Evolutionary conservation across 2,329 filamentous ascomycete species (phyloP).

Genomic region (Biscogniauxia mediterranea): DNA sequence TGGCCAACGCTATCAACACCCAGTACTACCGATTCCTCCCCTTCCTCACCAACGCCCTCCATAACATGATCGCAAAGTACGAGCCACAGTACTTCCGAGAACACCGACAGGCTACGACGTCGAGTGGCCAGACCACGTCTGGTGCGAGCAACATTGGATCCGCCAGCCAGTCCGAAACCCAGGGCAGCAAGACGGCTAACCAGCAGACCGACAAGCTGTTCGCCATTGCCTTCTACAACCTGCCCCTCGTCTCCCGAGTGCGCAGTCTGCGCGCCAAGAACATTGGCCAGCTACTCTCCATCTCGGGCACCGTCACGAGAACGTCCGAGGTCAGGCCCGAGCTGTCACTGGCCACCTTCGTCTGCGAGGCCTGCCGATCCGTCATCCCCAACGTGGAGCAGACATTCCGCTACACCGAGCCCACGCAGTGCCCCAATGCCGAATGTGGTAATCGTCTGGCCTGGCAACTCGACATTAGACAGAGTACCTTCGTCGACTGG

Average conservation of each 20-base stretch:
- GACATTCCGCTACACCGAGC: constrained; percentile 96
- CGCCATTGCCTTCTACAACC: constrained; percentile 87
- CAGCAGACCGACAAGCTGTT: constrained; percentile 98
- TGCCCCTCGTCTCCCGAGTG: constrained; percentile 82
- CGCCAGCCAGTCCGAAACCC: constrained; percentile 60
- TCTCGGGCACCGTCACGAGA: constrained; percentile 93
- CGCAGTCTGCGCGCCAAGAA: constrained; percentile 83
- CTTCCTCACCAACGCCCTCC: constrained; percentile 82
- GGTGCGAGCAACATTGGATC: constrained; percentile 62
- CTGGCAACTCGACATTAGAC: constrained; percentile 96
- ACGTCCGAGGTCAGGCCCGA: constrained; percentile 97
- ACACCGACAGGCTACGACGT: constrained; percentile 80
- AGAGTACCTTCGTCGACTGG: constrained; percentile 98
- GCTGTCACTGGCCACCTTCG: constrained; percentile 86
- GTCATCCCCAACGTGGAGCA: constrained; percentile 91
- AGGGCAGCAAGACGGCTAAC: constrained; percentile 75
- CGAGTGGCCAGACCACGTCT: constrained; percentile 69
- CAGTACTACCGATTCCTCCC: constrained; percentile 96
- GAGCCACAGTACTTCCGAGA: constrained; percentile 92
- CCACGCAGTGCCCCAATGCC: constrained; percentile 87
- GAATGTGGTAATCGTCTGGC: constrained; percentile 84
- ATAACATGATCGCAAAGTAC: constrained; percentile 92
- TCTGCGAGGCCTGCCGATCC: constrained; percentile 82
- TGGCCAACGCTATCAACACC: constrained; percentile 82
- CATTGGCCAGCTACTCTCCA: constrained; percentile 89